phyloP scores from a whole-genome alignment of 1,139 yeast species.

The Saccharomyces pastorianus region DNA sequence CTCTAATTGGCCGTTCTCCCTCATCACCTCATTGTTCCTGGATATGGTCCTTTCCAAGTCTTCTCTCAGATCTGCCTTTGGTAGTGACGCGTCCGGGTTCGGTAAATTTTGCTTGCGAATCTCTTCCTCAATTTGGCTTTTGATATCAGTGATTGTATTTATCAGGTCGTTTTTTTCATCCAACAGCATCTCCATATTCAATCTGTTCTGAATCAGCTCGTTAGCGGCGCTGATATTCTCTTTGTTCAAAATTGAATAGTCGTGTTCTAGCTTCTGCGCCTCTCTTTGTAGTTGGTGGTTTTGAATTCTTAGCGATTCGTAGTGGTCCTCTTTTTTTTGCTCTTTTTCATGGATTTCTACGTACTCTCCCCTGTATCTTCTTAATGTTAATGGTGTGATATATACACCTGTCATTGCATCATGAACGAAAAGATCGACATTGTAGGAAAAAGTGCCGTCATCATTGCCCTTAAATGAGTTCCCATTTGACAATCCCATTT shows the following conservation, averaged over 20 bases:
- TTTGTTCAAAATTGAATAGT: slow-evolving; percentile 56
- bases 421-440: slow-evolving; percentile 59
- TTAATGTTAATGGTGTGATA: slow-evolving; percentile 60
- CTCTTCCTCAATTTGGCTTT: slow-evolving; percentile 26
- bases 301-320: slow-evolving; percentile 51
- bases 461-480: slow-evolving; percentile 6
- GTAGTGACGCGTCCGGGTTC: slow-evolving; percentile 27
- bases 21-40: slow-evolving; percentile 49
- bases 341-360: slow-evolving; percentile 62
- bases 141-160: slow-evolving; percentile 45
- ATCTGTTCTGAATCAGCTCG: slow-evolving; percentile 56
- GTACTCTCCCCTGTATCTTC: slow-evolving; percentile 64
- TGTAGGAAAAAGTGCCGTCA: slow-evolving; percentile 35
- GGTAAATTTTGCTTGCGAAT: slow-evolving; percentile 23
- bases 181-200: slow-evolving; percentile 53
- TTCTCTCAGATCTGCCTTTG: slow-evolving; percentile 31
- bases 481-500: slow-evolving; percentile 2
- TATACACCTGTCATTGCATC: slow-evolving; percentile 63
- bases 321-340: slow-evolving; percentile 56
- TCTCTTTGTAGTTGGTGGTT: slow-evolving; percentile 69
- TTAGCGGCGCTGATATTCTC: slow-evolving; percentile 72
- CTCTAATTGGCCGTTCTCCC: slow-evolving; percentile 40
- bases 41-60: slow-evolving; percentile 46
- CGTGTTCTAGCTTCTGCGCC: slow-evolving; percentile 62
- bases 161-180: slow-evolving; percentile 54